Evolutionary conservation across 139 green algal species (phyloP), one percentile per base, ranked within the genome.

Genomic region (Klebsormidium nitens): DNA sequence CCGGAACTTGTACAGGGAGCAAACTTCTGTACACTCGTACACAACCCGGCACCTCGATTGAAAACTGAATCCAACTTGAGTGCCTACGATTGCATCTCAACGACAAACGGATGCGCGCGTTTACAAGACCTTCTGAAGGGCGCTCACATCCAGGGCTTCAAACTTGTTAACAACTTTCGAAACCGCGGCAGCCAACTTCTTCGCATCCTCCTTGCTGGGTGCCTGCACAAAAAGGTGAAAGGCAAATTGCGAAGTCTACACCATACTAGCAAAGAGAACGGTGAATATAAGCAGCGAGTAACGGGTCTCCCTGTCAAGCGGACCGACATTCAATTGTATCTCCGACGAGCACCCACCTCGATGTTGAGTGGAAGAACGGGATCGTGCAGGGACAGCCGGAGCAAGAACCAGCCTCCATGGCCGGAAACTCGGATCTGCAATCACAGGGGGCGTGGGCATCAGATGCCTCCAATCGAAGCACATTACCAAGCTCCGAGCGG

Each of bases 351-450:
- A 29, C 59, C 47, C 68, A 74, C 66, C 71, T 89, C 81, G 1
- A 81, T 77, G 55, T 87, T 87, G 17, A 84, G 60, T 37, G 91
- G 85, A 65, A 93, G 79, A 37, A 96, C 66, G 1, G 92, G 91
- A 76, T 96, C 92, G 52, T 97, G 91, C 50, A 96, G 82, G 42
- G 70, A 88, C 40, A 87, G 81, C 1, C 93, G 86, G 42, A 98
- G 82, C 61, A 98, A 82, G 36, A 89, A 37, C 93, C 93, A 97
- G 1, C 93, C 92, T 38, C 82, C 63, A n/a, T 77, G 72, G 48
- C 86, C 88, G 2, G 66, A 74, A 23, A 74, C 66, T 28, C 66
- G 49, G 8, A 58, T 50, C 66, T 74, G 66, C 26, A 68, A 66
- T 14, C 28, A 36, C 52, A 14, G 35, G 8, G 8, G 42, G 42